Base-by-base conservation (phyloP, 2,329 filamentous ascomycete species). In the Atkinsonella hypoxylon region DNA sequence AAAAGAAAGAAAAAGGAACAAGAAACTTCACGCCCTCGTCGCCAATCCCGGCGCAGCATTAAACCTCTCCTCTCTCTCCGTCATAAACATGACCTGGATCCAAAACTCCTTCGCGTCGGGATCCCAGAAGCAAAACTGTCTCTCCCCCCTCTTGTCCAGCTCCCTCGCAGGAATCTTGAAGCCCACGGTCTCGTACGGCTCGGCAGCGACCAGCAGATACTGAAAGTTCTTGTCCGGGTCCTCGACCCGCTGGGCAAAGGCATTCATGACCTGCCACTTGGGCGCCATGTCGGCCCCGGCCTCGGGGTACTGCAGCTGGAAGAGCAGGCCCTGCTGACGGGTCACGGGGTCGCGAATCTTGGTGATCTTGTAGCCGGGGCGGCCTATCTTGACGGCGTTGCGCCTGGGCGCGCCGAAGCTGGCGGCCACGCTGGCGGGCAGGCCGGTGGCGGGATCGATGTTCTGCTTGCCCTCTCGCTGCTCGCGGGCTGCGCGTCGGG, bases 31-130 rank as follows among this genome's bases (percentile, higher is more conserved):
- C 59, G 69, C 64, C 61, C 74, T 64, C 2, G 71, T 71, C 26
- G 74, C 75, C 59, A 83, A 62, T 12, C 81, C 81, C 0, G 81
- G 81, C 49, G 81, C 81, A 17, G 79, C 79, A 47, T 80, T 81
- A 56, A 83, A 97, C 54, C 89, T 77, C 76, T 96, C 91, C 70
- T 97, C 93, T 56, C 93, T 82, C 75, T 98, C 93, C 39, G 93
- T 97, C 79, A 96, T 93, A 72, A 97, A 98, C 75, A 97, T 87
- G 57, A 98, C 79, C 74, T 97, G 93, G 40, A 96, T 80, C 88
- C 89, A 97, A 65, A 94, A 98, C 73, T 97, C 91, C 75, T 94
- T 95, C 56, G 85, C 82, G 67, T 98, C 93, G 54, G 85, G 83
- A 69, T 98, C 93, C 75, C 90, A 98, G 83, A 90, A 97, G 49